A percentile compares a stretch with the other conserved stretches of the same genome.
These are phyloP conservation scores for Xylariaceae sp. DNA, from an alignment of 2,329 filamentous ascomycete species.

Conservation along the genomic window DNA sequence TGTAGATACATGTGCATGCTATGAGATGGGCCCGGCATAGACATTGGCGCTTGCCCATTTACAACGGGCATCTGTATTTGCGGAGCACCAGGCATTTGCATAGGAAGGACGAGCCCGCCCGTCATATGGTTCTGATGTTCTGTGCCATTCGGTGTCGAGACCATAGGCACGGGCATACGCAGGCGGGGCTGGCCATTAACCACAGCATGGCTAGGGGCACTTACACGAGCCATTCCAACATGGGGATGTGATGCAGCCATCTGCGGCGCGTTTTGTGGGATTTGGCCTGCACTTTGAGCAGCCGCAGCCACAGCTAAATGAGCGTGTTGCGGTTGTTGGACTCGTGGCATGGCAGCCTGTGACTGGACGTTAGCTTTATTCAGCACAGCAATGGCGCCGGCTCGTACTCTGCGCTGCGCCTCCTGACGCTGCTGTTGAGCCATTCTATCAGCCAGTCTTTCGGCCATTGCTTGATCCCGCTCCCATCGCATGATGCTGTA, in stretches of 20 bases:
- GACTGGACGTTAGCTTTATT: slow-evolving; percentile 27
- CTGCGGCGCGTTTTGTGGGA: slow-evolving; percentile 34
- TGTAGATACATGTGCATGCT: slow-evolving; percentile 57
- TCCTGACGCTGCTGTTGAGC: slow-evolving; percentile 52
- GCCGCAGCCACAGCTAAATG: slow-evolving; percentile 43
- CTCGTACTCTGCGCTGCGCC: slow-evolving; percentile 49
- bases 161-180: slow-evolving; percentile 49
- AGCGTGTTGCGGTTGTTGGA: slow-evolving; percentile 40
- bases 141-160: slow-evolving; percentile 44
- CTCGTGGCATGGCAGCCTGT: slow-evolving; percentile 43
- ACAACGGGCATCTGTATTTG: slow-evolving; percentile 65
- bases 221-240: slow-evolving; percentile 37
- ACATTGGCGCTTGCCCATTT: slow-evolving; percentile 56
- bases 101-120: slow-evolving; percentile 47
- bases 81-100: slow-evolving; percentile 60
- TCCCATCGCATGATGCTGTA: slow-evolving; percentile 88
- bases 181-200: slow-evolving; percentile 44
- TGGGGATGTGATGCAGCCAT: slow-evolving; percentile 33
- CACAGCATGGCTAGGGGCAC: slow-evolving; percentile 41
- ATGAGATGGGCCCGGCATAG: slow-evolving; percentile 42
- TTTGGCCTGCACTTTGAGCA: slow-evolving; percentile 33
- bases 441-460: slow-evolving; percentile 57
- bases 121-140: slow-evolving; percentile 45
- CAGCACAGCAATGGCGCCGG: slow-evolving; percentile 18
- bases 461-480: slow-evolving; percentile 64